Evolutionary conservation across 2,329 filamentous ascomycete species (phyloP).

Genomic region (Camillea tinctor): DNA sequence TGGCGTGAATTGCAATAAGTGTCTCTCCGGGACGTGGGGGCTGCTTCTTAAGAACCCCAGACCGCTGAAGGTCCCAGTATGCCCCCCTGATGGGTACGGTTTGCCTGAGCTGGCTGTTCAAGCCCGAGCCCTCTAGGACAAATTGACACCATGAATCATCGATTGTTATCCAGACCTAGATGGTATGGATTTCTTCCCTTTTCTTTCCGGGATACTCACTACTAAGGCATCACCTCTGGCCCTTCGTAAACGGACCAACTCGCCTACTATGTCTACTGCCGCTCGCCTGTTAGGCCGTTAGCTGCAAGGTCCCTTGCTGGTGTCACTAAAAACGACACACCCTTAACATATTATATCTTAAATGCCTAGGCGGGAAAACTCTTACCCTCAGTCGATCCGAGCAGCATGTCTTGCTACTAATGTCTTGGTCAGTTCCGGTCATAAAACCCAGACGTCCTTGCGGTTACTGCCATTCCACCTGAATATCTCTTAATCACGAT

Average conservation of each 20-base stretch:
- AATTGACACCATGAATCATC: not conserved
- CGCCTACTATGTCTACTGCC: slow-evolving; percentile 12
- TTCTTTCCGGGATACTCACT: slow-evolving; percentile 18
- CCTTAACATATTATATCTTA: slow-evolving; percentile 1
- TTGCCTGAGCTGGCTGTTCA: slow-evolving; percentile 6
- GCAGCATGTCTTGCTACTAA: slow-evolving; percentile 7
- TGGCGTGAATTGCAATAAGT: slow-evolving; percentile 14
- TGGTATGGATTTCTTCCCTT: slow-evolving; percentile 12
- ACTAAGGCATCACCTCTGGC: slow-evolving; percentile 14
- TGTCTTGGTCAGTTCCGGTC: slow-evolving; percentile 8
- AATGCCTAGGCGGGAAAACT: slow-evolving; percentile 9
- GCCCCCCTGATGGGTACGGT: slow-evolving; percentile 6
- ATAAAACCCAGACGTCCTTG: slow-evolving; percentile 3
- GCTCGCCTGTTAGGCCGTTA: slow-evolving; percentile 22
- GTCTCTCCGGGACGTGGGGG: slow-evolving; percentile 21
- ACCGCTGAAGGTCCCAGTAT: slow-evolving; percentile 6
- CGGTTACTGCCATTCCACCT: slow-evolving; percentile 1
- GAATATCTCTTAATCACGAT: not conserved
- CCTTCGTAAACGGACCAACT: not conserved
- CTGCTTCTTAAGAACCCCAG: slow-evolving; percentile 3
- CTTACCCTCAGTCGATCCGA: slow-evolving; percentile 1
- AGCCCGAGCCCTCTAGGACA: not conserved
- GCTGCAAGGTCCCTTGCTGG: slow-evolving; percentile 22
- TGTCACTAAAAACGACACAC: slow-evolving; percentile 10
- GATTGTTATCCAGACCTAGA: not conserved